These are phyloP conservation scores for Verruconis gallopava DNA, from an alignment of 2,329 filamentous ascomycete genomes.

Conservation along the genomic window DNA sequence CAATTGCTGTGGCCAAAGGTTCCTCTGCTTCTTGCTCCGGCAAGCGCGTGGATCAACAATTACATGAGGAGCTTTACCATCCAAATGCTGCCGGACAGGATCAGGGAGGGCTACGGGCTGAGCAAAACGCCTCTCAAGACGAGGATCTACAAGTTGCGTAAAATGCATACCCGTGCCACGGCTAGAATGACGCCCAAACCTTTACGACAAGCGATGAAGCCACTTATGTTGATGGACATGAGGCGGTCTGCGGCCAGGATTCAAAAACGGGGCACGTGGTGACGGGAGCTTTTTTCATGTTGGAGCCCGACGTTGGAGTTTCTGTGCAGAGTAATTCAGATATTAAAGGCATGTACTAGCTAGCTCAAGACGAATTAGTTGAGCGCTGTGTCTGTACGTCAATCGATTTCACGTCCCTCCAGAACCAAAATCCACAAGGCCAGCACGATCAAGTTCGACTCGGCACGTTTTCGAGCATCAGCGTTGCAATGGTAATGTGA, in stretches of 20 bases:
- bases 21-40: constrained; percentile 15
- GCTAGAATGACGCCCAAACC: background rate
- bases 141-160: background rate
- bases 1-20: constrained; percentile 18
- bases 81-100: constrained; percentile 14
- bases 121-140: constrained; percentile 4
- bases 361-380: too few species aligned
- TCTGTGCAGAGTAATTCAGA: too few species aligned
- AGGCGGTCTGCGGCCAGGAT: background rate
- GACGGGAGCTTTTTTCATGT: too few species aligned
- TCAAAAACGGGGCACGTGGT: background rate
- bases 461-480: too few species aligned
- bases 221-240: background rate
- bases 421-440: too few species aligned
- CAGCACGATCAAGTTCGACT: too few species aligned
- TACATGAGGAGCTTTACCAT: constrained; percentile 13
- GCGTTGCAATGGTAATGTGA: too few species aligned
- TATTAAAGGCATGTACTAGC: too few species aligned
- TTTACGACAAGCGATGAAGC: background rate
- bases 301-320: too few species aligned
- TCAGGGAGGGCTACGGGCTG: constrained; percentile 17
- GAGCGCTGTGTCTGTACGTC: too few species aligned
- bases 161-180: background rate
- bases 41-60: constrained; percentile 14
- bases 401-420: too few species aligned